Percentiles rank a stretch among this genome's conserved stretches.
phyloP scores from a whole-genome alignment of 495 filamentous ascomycete species.

The Trichocladium antarcticum region DNA sequence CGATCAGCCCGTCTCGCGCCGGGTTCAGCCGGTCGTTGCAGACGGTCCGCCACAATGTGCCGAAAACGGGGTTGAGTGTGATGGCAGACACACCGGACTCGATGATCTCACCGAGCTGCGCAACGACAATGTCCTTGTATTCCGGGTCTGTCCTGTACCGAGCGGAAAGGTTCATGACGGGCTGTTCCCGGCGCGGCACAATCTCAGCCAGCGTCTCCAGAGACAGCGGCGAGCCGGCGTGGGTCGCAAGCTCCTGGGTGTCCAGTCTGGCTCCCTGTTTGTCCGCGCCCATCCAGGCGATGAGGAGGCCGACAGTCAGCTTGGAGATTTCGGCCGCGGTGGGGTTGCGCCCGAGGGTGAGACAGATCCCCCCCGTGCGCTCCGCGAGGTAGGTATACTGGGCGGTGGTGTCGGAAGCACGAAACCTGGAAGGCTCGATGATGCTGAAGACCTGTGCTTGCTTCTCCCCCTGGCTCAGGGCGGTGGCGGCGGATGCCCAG shows the following conservation, averaged over 20 bases:
- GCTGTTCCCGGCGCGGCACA: slow-evolving; percentile 19
- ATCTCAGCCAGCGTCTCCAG: slow-evolving; percentile 19
- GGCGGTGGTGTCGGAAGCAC: slow-evolving; percentile 7
- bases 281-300: slow-evolving; percentile 38
- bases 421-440: neutral
- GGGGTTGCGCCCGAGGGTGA: slow-evolving; percentile 15
- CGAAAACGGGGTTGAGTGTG: slow-evolving; percentile 39
- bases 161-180: slow-evolving; percentile 27
- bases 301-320: slow-evolving; percentile 32
- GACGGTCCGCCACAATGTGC: slow-evolving; percentile 36
- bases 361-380: slow-evolving; percentile 30
- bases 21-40: slow-evolving; percentile 35
- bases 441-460: slow-evolving; percentile 33
- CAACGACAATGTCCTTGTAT: slow-evolving; percentile 27
- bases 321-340: slow-evolving; percentile 27
- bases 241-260: slow-evolving; percentile 6
- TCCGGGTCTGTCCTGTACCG: slow-evolving; percentile 25
- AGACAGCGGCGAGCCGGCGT: slow-evolving; percentile 8
- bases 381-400: slow-evolving; percentile 31
- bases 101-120: slow-evolving; percentile 31
- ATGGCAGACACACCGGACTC: slow-evolving; percentile 30
- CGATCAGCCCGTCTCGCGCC: slow-evolving; percentile 29
- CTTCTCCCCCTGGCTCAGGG: slow-evolving; percentile 23
- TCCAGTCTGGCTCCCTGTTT: slow-evolving; percentile 22
- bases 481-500: slow-evolving; percentile 29